Base-by-base conservation (phyloP, 129 eudicot species). In the Helichrysum umbraculigerum region DNA sequence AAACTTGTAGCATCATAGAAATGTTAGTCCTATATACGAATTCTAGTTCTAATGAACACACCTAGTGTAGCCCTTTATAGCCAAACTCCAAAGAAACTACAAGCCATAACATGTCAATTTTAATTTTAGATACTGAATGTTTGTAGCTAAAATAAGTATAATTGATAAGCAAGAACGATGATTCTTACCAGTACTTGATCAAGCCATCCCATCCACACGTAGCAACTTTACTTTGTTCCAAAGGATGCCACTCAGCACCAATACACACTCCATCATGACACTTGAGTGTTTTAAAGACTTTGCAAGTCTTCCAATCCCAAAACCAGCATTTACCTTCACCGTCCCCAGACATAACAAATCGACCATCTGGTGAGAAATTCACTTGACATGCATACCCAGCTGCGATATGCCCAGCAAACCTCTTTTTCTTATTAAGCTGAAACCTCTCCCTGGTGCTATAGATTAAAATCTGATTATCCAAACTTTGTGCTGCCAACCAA, bases 161-260 rank as follows among this genome's bases (percentile, higher is more conserved):
- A 25, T 25, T 25, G 28, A 25, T 71, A 64, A 44, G 34, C 35
- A 42, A 56, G 51, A 78, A 77, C 33, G 3, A 47, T 47, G 41
- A 76, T 51, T 39, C 90, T 52, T 72, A 91, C 99, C 99, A 94
- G 87, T 91, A 94, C 72, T 94, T 94, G 77, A 94, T 94, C 59
- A 94, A 87, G 44, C 97, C 99, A 76, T 94, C 99, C 99, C 99
- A 94, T 41, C 99, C 99, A 70, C 99, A 94, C 16, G 99, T 94
- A 37, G 99, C 99, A 81, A 94, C 99, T 83, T 91, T 94, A 79
- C 97, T 94, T 68, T 82, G 90, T 73, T 94, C 99, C 88, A 94
- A 76, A 11, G 99, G 99, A 86, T 94, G 99, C 99, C 99, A 94
- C 75, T 86, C 97, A 29, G 83, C 81, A 56, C 99, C 99, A 39